phyloP scores from a whole-genome alignment of 169 alveolate species.

The Plasmodium knowlesi region DNA sequence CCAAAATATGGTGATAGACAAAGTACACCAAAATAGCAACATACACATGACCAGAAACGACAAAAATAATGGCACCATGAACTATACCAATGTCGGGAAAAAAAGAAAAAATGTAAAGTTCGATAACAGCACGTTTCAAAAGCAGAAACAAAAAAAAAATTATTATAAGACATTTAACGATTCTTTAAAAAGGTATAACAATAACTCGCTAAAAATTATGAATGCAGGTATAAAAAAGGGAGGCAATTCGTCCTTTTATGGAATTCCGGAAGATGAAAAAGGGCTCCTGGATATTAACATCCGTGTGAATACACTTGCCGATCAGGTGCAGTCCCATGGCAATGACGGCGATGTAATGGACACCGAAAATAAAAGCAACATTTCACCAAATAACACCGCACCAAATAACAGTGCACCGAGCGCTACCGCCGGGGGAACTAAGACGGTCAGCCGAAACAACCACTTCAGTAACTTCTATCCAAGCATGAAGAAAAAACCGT shows the following conservation, averaged over 20 bases:
- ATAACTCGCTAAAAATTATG: slow-evolving; percentile 13
- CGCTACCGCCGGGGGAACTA: neutral
- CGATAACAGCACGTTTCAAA: slow-evolving; percentile 12
- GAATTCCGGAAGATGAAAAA: neutral
- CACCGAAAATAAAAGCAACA: neutral
- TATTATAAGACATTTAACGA: slow-evolving; percentile 28
- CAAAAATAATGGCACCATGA: neutral
- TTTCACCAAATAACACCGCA: neutral
- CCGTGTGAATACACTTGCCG: neutral
- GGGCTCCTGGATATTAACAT: neutral
- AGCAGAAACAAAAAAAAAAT: slow-evolving; percentile 39
- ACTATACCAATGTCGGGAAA: neutral
- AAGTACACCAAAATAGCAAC: neutral
- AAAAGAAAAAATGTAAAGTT: slow-evolving; percentile 31
- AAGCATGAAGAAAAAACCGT: slow-evolving; percentile 16
- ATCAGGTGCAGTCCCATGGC: neutral
- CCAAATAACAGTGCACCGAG: neutral
- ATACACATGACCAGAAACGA: slow-evolving; percentile 4
- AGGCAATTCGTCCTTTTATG: neutral
- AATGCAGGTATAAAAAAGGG: neutral
- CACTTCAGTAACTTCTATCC: neutral
- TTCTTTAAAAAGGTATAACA: slow-evolving; percentile 24
- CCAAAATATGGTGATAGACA: neutral
- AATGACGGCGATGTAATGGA: neutral
- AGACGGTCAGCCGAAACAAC: neutral